Evolutionary conservation across 495 filamentous ascomycete genomes (phyloP).

Genomic region (Cercophora newfieldiana): DNA sequence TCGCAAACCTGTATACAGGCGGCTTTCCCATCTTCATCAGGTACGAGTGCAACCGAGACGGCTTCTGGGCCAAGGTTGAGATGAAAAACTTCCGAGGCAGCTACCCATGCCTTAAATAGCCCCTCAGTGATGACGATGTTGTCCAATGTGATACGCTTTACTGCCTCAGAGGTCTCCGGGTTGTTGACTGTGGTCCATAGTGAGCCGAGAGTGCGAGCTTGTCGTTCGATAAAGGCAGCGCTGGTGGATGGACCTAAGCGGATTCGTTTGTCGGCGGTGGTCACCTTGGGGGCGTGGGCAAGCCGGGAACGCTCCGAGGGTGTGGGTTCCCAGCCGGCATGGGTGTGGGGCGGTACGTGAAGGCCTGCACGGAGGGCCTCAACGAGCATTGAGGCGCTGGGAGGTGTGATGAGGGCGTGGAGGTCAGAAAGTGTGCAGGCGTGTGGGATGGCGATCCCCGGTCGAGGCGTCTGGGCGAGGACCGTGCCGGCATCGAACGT

Average conservation of each 20-base stretch:
- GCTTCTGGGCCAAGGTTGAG: too few relatives aligned
- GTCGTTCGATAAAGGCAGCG: not conserved
- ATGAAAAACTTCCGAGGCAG: too few relatives aligned
- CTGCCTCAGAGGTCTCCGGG: not conserved
- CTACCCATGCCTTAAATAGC: too few relatives aligned
- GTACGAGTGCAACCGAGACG: too few relatives aligned
- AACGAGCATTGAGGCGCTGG: constrained; percentile 63
- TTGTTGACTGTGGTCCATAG: not conserved
- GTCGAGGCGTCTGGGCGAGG: constrained; percentile 57
- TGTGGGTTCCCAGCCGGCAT: constrained; percentile 19
- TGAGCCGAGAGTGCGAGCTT: not conserved
- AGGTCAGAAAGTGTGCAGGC: constrained; percentile 23
- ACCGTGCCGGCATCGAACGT: constrained; percentile 77
- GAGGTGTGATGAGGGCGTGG: constrained; percentile 42
- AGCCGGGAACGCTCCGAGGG: not conserved
- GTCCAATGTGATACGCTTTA: not conserved
- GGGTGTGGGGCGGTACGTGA: constrained; percentile 63
- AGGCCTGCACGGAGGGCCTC: constrained; percentile 56
- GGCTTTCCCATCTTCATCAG: too few relatives aligned
- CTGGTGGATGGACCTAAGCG: not conserved
- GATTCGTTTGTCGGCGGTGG: not conserved
- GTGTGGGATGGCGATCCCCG: constrained; percentile 31
- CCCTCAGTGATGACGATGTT: too few relatives aligned
- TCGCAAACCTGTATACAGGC: too few relatives aligned
- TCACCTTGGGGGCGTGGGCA: constrained; percentile 2